Evolutionary conservation across 805 yeast species (phyloP), one percentile per base, ranked within the genome.

Genomic region (Lipomyces japonicus): DNA sequence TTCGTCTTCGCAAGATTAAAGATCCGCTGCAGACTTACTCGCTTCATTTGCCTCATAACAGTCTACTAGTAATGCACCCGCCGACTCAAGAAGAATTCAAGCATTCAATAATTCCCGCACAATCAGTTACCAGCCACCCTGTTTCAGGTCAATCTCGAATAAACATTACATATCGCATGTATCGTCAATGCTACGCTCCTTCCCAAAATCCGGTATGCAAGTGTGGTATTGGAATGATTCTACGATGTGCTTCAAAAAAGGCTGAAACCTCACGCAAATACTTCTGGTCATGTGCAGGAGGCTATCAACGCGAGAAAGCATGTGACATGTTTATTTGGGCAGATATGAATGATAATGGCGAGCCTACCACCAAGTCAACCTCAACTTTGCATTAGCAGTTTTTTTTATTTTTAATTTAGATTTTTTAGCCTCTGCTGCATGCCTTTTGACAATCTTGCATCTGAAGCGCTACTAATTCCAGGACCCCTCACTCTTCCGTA

Each of bases 71-170:
- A 2, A 85, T 86, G 95, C 80, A 82, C 51, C 84, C 87, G 1
- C 88, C 87, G 0, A 81, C 86, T 53, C 95, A 86, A 63, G 95
- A 86, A 56, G 78, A 77, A 44, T 86, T 68, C 63, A 84, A 80
- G 60, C 95, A 86, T 61, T 70, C 80, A 51, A 78, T 86, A 0
- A 77, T 77, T 3, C 70, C 80, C 0, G 65, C 73, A 36, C 42
- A 52, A 4, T 50, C 65, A 5, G 65, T 79, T 2, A 68, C 72
- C 16, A 56, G 68, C 0, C 82, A 82, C 55, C 74, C 76, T 0
- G 65, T 74, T 0, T 63, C 81, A 0, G 83, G 82, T 0, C 57
- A 73, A 1, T 52, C 71, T 3, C 66, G 95, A 44, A 75, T 82
- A 54, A 84, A 81, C 55, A 63, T 86, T 36, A 86, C 95, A 0